These are phyloP conservation scores for Penicillium sp. DNA, from an alignment of 2,329 filamentous ascomycete genomes.

Conservation along the genomic window DNA sequence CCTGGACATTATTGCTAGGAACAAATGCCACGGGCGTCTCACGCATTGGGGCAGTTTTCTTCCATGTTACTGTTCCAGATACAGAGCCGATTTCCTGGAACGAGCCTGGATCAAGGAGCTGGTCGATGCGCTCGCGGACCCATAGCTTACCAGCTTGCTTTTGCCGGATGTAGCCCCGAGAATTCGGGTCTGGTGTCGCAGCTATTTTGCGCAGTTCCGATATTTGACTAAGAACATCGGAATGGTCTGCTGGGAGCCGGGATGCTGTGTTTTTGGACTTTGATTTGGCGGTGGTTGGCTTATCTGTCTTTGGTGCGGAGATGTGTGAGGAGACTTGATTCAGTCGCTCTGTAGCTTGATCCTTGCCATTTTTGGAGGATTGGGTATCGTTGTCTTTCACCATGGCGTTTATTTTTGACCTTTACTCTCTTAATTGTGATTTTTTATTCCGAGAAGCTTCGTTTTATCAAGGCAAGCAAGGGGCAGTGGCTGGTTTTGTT, in stretches of 20 bases:
- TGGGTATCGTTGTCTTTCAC: constrained; percentile 6
- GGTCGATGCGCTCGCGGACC: constrained; percentile 62
- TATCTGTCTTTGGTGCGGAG: constrained; percentile 28
- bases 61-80: constrained; percentile 61
- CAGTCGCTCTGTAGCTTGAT: constrained; percentile 45
- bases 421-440: not conserved
- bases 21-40: constrained; percentile 52
- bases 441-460: not conserved
- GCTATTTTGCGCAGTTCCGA: constrained; percentile 53
- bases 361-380: constrained; percentile 2
- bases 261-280: constrained; percentile 25
- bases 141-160: constrained; percentile 65
- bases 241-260: constrained; percentile 60
- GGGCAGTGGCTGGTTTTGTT: constrained; percentile 1
- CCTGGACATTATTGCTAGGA: constrained; percentile 65
- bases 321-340: constrained; percentile 51
- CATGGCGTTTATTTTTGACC: not conserved
- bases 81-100: constrained; percentile 63
- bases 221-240: constrained; percentile 62
- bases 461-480: not conserved
- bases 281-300: constrained; percentile 24
- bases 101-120: constrained; percentile 57
- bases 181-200: constrained; percentile 54
- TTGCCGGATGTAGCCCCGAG: constrained; percentile 62
- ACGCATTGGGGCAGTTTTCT: constrained; percentile 38